Evolutionary conservation across 2,329 filamentous ascomycete genomes (phyloP), one percentile per base, ranked within the genome.

Genomic region (Cladorrhinum sp.): DNA sequence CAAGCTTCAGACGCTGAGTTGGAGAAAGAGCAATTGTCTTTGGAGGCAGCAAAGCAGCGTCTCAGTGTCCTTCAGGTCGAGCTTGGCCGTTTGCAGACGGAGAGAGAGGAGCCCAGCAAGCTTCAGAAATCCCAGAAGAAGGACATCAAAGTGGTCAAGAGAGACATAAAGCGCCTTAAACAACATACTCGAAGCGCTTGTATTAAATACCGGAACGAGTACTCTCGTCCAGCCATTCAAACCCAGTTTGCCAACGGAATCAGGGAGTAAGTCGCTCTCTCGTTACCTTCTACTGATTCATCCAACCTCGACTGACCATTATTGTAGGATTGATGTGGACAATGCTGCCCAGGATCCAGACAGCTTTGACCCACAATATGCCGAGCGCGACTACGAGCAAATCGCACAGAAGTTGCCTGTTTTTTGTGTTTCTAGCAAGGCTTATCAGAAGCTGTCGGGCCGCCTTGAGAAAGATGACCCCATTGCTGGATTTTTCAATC

Each of bases 381-480:
- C 83, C 3, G 45, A 74, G 1, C 78, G 83, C 8, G 79, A 88
- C 65, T 88, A 88, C 56, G 77, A 81, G 0, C 70, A 82, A 45
- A 76, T 88, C 6, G 84, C 81, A 0, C 70, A 69, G 3, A 75
- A 73, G 0, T 74, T 89, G 0, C 81, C 84, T 0, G 85, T 89
- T 1, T 89, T 88, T 65, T 88, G 85, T 61, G 82, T 88, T 12
- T 86, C 82, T 55, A 82, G 81, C 51, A 74, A 80, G 41, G 84
- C 80, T 0, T 89, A 87, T 57, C 85, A 88, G 65, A 84, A 85
- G 65, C 70, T 88, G 16, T 73, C 75, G 36, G 83, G 81, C 0
- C 76, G 81, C 3, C 68, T 87, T 3, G 69, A 75, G 56, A 80
- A 81, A 32, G 84, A 88, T 55, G 72, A 74, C 0, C 74, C 81